Percentiles rank a stretch among this genome's conserved stretches.
Evolutionary conservation across 2,329 filamentous ascomycete species (phyloP).

Genomic region (Aspergillus eucalypticola): DNA sequence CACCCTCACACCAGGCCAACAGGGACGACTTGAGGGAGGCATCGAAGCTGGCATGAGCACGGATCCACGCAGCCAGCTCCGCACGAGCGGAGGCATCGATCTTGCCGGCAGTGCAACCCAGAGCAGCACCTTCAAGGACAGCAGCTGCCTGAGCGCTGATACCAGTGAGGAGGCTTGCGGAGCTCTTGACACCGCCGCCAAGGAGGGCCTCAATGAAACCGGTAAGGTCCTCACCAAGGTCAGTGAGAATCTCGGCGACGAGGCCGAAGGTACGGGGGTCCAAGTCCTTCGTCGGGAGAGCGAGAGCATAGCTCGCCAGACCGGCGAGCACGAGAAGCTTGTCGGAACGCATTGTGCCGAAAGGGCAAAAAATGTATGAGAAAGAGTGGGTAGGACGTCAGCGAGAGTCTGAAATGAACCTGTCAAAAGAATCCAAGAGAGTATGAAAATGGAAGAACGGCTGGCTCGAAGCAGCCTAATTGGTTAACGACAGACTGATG

Average conservation of each 20-base stretch:
- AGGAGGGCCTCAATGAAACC: constrained; percentile 28
- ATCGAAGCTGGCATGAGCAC: constrained; percentile 23
- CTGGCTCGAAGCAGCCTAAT: constrained; percentile 24
- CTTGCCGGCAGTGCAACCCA: constrained; percentile 34
- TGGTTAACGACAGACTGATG: constrained; percentile 37
- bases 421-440: constrained; percentile 15
- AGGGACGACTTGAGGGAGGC: constrained; percentile 31
- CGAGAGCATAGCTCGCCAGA: constrained; percentile 35
- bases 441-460: constrained; percentile 18
- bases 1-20: constrained; percentile 35
- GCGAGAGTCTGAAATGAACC: constrained; percentile 14
- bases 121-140: constrained; percentile 37
- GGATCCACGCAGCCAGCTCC: constrained; percentile 34
- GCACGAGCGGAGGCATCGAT: constrained; percentile 31
- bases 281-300: constrained; percentile 32
- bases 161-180: constrained; percentile 27
- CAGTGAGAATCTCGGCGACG: constrained; percentile 19
- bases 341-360: constrained; percentile 26
- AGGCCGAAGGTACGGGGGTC: constrained; percentile 31
- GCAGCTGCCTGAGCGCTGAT: constrained; percentile 37
- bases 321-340: constrained; percentile 35
- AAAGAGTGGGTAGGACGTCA: constrained; percentile 11
- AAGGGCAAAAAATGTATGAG: constrained; percentile 23
- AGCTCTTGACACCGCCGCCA: constrained; percentile 20
- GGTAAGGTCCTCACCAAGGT: constrained; percentile 24